These are phyloP conservation scores for Oxytropis ochrocephala DNA, from an alignment of 306 rosid genomes.

Conservation along the genomic window DNA sequence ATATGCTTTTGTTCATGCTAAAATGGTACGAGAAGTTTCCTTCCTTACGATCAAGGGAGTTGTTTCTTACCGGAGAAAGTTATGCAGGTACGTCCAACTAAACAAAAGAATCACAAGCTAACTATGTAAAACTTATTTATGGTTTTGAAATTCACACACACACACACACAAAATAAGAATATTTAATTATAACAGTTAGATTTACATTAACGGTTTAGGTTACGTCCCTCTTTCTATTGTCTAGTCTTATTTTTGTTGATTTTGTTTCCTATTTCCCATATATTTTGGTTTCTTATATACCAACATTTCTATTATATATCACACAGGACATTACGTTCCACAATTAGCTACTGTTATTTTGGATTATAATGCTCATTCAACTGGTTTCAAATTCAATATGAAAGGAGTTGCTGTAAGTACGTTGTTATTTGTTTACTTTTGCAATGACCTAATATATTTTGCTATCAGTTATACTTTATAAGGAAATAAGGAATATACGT, in stretches of 20 bases:
- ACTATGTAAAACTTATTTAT: neutral
- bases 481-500: neutral
- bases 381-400: conserved; percentile 72
- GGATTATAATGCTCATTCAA: conserved; percentile 64
- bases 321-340: conserved; percentile 82
- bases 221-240: too few species aligned
- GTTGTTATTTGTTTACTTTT: neutral
- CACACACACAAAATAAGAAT: too few species aligned
- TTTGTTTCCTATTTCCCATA: neutral
- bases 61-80: conserved; percentile 93
- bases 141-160: neutral
- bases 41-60: conserved; percentile 46
- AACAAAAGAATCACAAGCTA: neutral
- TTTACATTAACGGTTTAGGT: too few species aligned
- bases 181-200: too few species aligned
- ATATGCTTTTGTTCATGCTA: conserved; percentile 60
- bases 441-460: neutral
- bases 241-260: neutral
- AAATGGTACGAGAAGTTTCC: conserved; percentile 85
- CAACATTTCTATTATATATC: neutral
- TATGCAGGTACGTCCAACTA: conserved; percentile 59
- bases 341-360: conserved; percentile 61
- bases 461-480: neutral
- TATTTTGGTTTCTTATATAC: neutral
- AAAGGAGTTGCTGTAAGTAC: conserved; percentile 79